Conservation (phyloP, 2,329 filamentous ascomycete species). For the Coleophoma cylindrospora region DNA sequence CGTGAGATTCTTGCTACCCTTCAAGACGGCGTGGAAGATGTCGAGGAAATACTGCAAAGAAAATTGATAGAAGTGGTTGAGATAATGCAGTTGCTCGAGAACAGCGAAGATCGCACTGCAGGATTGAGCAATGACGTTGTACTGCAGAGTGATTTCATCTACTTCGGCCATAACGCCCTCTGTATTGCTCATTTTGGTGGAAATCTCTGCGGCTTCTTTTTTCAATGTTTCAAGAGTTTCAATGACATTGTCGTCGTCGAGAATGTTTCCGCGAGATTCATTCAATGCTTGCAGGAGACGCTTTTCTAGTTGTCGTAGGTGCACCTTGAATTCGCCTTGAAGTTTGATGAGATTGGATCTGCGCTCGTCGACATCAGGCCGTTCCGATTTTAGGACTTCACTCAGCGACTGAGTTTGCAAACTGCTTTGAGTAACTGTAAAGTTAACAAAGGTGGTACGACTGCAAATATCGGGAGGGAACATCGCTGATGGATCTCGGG, state of each 20-base stretch:
- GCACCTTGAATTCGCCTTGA: slow-evolving; percentile 98
- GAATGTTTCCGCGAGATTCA: slow-evolving; percentile 93
- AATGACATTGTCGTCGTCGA: slow-evolving; percentile 97
- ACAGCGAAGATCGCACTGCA: slow-evolving; percentile 98
- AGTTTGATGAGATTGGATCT: slow-evolving; percentile 97
- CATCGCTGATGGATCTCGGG: slow-evolving; percentile 88
- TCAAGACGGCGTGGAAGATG: slow-evolving; percentile 91
- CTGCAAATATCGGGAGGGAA: slow-evolving; percentile 98
- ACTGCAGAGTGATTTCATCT: slow-evolving; percentile 90
- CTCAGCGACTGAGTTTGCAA: slow-evolving; percentile 97
- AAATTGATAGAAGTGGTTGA: slow-evolving; percentile 99
- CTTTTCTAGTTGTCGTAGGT: slow-evolving; percentile 92
- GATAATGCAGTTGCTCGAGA: slow-evolving; percentile 92
- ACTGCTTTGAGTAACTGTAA: slow-evolving; percentile 98
- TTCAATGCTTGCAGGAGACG: slow-evolving; percentile 91
- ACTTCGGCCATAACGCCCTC: slow-evolving; percentile 98
- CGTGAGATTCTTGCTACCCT: slow-evolving; percentile 68
- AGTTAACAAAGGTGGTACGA: slow-evolving; percentile 98
- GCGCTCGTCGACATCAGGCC: slow-evolving; percentile 93
- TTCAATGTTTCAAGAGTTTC: slow-evolving; percentile 97
- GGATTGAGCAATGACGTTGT: slow-evolving; percentile 86
- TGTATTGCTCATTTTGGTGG: slow-evolving; percentile 91
- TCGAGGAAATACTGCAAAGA: slow-evolving; percentile 97
- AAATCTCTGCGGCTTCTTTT: slow-evolving; percentile 95
- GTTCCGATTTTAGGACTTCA: slow-evolving; percentile 94